These are phyloP conservation scores for Moesziomyces parantarcticus DNA, from an alignment of 1,284 basidiomycete genomes.

Conservation along the genomic window DNA sequence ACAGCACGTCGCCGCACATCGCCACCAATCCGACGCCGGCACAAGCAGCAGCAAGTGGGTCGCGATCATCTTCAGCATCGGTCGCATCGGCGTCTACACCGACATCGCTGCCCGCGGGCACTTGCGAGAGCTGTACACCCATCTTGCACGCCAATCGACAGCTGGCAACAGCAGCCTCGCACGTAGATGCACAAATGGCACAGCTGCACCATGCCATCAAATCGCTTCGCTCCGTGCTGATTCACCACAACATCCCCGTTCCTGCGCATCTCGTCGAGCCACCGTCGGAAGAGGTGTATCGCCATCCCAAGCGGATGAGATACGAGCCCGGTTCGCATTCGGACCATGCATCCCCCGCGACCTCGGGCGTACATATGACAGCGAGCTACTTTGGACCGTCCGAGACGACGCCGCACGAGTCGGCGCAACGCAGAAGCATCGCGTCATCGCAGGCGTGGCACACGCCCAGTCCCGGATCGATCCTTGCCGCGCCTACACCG, in stretches of 20 bases:
- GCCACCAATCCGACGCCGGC: neutral
- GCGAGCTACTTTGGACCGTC: slow-evolving; percentile 6
- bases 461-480: slow-evolving; percentile 12
- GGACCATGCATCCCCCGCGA: neutral
- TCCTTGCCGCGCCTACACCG: slow-evolving; percentile 13
- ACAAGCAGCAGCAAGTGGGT: neutral
- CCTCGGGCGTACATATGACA: slow-evolving; percentile 18
- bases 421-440: neutral
- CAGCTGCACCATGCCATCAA: slow-evolving; percentile 19
- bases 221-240: slow-evolving; percentile 21
- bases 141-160: slow-evolving; percentile 23
- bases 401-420: neutral
- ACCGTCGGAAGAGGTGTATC: neutral
- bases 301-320: neutral
- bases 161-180: slow-evolving; percentile 17
- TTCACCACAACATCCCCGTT: slow-evolving; percentile 18
- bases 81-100: no score
- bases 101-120: neutral
- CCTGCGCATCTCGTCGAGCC: neutral
- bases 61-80: neutral
- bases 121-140: slow-evolving; percentile 16
- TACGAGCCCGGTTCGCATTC: neutral
- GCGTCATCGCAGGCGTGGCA: slow-evolving; percentile 9
- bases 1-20: neutral
- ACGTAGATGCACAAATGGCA: slow-evolving; percentile 18